Conservation (phyloP, 495 filamentous ascomycete genomes). For the Thozetella sp. region DNA sequence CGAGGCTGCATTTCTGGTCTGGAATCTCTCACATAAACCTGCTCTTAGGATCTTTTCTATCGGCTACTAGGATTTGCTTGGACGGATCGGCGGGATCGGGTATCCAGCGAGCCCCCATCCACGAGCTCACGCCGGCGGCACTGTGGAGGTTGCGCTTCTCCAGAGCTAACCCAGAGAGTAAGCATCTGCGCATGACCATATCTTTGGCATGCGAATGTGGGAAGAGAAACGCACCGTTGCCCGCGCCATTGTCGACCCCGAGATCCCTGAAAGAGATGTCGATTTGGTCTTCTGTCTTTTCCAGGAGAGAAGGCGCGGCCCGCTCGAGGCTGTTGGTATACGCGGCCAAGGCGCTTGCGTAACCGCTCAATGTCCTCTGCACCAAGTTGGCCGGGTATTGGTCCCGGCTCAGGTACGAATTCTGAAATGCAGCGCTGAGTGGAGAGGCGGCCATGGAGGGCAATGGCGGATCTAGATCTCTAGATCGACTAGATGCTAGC, state of each 20-base stretch:
- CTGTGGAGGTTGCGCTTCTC: constrained; percentile 15
- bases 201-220: background rate
- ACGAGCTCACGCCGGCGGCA: constrained; percentile 15
- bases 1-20: background rate
- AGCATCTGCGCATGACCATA: background rate
- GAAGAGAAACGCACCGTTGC: background rate
- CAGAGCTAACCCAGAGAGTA: constrained; percentile 6
- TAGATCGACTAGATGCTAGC: too few relatives aligned
- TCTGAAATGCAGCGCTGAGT: background rate
- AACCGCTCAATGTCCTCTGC: background rate
- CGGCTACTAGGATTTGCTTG: constrained; percentile 10
- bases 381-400: background rate
- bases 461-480: background rate
- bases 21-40: constrained; percentile 25
- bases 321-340: background rate
- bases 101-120: constrained; percentile 11
- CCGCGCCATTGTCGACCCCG: background rate
- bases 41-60: constrained; percentile 27
- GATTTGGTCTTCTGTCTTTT: background rate
- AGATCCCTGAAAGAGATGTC: background rate
- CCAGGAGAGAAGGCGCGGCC: background rate
- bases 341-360: background rate
- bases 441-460: background rate
- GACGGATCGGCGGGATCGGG: constrained; percentile 7
- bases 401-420: background rate